Base-by-base conservation (phyloP, 257 asterid genomes). In the Penstemon newberryi region DNA sequence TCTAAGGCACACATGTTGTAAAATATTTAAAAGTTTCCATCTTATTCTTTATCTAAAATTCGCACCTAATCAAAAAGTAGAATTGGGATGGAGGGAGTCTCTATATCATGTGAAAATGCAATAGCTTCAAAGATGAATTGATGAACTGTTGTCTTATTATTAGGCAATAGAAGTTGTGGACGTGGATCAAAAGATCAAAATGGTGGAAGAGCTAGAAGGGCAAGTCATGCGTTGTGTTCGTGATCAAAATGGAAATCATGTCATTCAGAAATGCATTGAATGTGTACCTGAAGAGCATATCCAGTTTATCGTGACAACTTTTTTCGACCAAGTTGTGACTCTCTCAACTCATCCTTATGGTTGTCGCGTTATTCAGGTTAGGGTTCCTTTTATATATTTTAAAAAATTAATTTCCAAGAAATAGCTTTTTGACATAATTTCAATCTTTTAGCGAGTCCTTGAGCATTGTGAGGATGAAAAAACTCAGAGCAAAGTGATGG, bases 191-290 rank as follows among this genome's bases (percentile, higher is more conserved):
- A 81, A 86, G 81, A 82, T 76, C 19, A 74, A 77, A 77, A 88
- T 90, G 94, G 96, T 83, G 4, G 78, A 74, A 11, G 97, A 90
- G 81, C 92, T 90, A 38, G 96, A 88, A 66, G 92, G 97, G 41
- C 87, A 86, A 73, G 81, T 88, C 25, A 79, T 90, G 89, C 89
- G 85, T 41, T 90, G 97, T 54, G 96, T 85, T n/a, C 89, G 86
- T 11, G 97, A 90, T 79, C 97, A 88, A 76, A 88, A 86, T 53
- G 96, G 96, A 72, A 90, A 90, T 77, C 96, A 90, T 71, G 96
- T 90, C 19, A 85, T 90, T 59, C 96, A 88, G 74, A 90, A 90
- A 73, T 90, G 95, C 71, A 90, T 87, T n/a, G 95, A 87, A 69
- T 81, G 95, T 75, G 82, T 90, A 58, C 96, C 97, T 18, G 92